Base-by-base conservation (phyloP, 371 early-diverging fungal species). In the Haplosporangium sp. region DNA sequence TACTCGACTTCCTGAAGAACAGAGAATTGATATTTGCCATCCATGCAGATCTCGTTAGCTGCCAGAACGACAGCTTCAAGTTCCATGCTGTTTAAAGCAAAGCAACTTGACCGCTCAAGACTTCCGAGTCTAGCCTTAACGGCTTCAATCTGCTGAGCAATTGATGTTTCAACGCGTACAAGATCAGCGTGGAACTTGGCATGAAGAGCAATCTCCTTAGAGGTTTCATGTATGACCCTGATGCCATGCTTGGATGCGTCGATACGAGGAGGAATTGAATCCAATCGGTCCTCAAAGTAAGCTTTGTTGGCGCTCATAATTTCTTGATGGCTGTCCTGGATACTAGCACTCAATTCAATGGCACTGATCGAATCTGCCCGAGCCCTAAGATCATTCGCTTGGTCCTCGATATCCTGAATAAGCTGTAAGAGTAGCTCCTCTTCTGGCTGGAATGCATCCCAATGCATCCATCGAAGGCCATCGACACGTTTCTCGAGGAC, bases 151-250 rank as follows among this genome's bases (percentile, higher is more conserved):
- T 81, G 82, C 38, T 81, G 82, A 42, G 72, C 75, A 48, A 81
- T 75, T 11, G 82, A 65, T 0, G 82, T 72, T 61, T 81, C 82
- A 38, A 81, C 75, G 20, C 82, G 75, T 17, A 81, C 82, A n/a
- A 81, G 67, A 52, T 81, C 82, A 0, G 82, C 82, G 19, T 69
- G 82, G 72, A 81, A 75, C 76, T 81, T 81, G 60, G 69, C 82
- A 53, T 75, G 76, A 45, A 75, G 65, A 4, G 82, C 82, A 63
- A 81, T 81, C 72, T 75, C 76, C 56, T 75, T 74, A 47, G 82
- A 68, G 6, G 82, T 69, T 61, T 75, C 82, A 57, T 75, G 82
- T 17, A 81, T 81, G 13, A 71, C 53, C 15, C 35, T 59, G 69
- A 81, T 81, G n/a, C 69, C 69, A 27, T 50, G n/a, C 63, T 44